These are phyloP conservation scores for Catharanthus roseus DNA, from an alignment of 257 asterid genomes.

Conservation along the genomic window DNA sequence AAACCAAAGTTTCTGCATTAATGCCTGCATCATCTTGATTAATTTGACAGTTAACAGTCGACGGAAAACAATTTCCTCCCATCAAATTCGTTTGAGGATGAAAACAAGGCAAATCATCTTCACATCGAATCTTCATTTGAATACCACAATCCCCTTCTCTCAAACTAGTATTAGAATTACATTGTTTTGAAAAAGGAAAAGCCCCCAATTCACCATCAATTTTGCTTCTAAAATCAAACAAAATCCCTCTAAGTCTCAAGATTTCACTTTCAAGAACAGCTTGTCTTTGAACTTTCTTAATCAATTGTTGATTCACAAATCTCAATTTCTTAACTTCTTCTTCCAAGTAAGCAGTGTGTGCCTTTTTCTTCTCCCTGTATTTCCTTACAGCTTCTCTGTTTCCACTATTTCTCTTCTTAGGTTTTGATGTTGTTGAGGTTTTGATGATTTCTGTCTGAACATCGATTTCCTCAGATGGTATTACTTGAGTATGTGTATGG, in stretches of 20 bases:
- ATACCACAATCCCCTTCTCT: conserved; percentile 17
- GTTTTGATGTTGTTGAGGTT: conserved; percentile 20
- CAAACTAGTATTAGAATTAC: conserved; percentile 8
- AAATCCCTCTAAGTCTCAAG: conserved; percentile 43
- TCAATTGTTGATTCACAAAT: conserved; percentile 37
- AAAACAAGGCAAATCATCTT: conserved; percentile 19
- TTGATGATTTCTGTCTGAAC: neutral
- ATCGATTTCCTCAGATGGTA: conserved; percentile 18
- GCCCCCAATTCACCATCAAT: conserved; percentile 41
- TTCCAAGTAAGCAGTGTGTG: conserved; percentile 48
- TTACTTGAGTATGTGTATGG: conserved; percentile 53
- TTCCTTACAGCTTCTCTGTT: conserved; percentile 66
- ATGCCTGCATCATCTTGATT: conserved; percentile 9
- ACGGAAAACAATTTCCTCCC: conserved; percentile 22
- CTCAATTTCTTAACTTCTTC: conserved; percentile 56
- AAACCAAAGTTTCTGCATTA: conserved; percentile 1
- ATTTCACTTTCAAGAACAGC: conserved; percentile 44
- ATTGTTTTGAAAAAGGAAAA: conserved; percentile 31
- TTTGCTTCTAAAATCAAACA: conserved; percentile 44
- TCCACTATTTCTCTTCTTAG: conserved; percentile 30
- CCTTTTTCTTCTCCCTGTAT: conserved; percentile 70
- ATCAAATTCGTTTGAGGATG: conserved; percentile 11
- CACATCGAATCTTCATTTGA: neutral
- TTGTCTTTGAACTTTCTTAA: conserved; percentile 42
- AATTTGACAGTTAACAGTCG: conserved; percentile 19